Base-by-base conservation (phyloP, 257 asterid species). In the Coffea canephora region DNA sequence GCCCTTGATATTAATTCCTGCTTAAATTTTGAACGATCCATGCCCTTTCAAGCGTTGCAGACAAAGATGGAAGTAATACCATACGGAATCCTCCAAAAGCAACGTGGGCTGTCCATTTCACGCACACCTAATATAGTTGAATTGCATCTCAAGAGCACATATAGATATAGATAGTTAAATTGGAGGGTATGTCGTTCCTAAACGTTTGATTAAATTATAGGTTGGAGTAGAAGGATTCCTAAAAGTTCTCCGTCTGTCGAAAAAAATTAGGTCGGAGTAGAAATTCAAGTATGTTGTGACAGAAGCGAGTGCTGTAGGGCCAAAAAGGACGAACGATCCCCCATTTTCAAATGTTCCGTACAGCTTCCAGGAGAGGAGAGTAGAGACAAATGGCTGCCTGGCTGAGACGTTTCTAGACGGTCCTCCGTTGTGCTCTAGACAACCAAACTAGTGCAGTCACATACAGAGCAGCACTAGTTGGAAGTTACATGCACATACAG, bases 31-130 rank as follows among this genome's bases (percentile, higher is more conserved):
- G 6, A n/a, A 62, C 23, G 23, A 8, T 62, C 14, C 1, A 61
- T 62, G 15, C n/a, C 36, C 15, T 62, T n/a, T n/a, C 36, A 7
- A 23, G 68, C 68, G 14, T 62, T n/a, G 25, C 68, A n/a, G 34
- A n/a, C 34, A 4, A 21, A 41, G 31, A 54, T 39, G 76, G 55
- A 31, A 69, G 39, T 19, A 39, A 8, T n/a, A 18, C 27, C 3
- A n/a, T n/a, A 16, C 6, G 72, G 77, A 71, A 71, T 77, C 82
- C 66, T 65, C 19, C 65, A 36, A 52, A 50, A 12, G 25, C 46
- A 82, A 73, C 85, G 55, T 82, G 85, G 82, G 67, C 0, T 82
- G 84, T 77, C 84, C 61, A 11, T 12, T 77, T 69, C 27, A 6
- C 45, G 2, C 4, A 39, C 43, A 39, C 43, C 31, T 31, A 39